phyloP scores from a whole-genome alignment of 768 basidiomycete species.

The Psilocybe azurescens region DNA sequence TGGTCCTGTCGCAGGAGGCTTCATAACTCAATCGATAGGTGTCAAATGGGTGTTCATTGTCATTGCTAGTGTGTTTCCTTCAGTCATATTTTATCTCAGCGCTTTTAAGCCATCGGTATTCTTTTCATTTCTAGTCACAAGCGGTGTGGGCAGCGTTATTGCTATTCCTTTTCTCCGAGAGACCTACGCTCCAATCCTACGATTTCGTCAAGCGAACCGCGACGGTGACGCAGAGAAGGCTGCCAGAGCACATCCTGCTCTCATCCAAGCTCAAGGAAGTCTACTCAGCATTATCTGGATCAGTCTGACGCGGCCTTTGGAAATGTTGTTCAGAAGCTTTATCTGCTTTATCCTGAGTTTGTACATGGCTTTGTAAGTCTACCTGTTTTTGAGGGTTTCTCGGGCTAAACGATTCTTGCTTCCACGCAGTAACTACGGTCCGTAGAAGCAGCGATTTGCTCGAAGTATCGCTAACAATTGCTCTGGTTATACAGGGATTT shows the following conservation, averaged over 20 bases:
- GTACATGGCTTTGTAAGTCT: conserved; percentile 71
- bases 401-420: not conserved
- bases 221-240: conserved; percentile 52
- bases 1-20: conserved; percentile 68
- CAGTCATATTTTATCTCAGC: too few relatives aligned
- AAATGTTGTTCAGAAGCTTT: conserved; percentile 63
- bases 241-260: conserved; percentile 31
- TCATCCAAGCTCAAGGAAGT: conserved; percentile 31
- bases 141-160: conserved; percentile 46
- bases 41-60: conserved; percentile 66
- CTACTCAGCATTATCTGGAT: conserved; percentile 55
- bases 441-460: not conserved
- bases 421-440: conserved; percentile 4
- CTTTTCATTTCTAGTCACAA: conserved; percentile 35
- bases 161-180: conserved; percentile 70
- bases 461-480: not conserved
- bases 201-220: conserved; percentile 44
- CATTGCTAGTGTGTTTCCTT: conserved; percentile 39
- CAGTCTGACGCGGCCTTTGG: conserved; percentile 66
- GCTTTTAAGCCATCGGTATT: not conserved
- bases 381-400: not conserved
- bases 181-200: conserved; percentile 78
- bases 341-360: conserved; percentile 75
- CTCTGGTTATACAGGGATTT: conserved; percentile 52
- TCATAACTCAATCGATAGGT: conserved; percentile 62